Conservation (phyloP, 192 early-diverging fungal genomes). For the Linnemannia exigua region DNA sequence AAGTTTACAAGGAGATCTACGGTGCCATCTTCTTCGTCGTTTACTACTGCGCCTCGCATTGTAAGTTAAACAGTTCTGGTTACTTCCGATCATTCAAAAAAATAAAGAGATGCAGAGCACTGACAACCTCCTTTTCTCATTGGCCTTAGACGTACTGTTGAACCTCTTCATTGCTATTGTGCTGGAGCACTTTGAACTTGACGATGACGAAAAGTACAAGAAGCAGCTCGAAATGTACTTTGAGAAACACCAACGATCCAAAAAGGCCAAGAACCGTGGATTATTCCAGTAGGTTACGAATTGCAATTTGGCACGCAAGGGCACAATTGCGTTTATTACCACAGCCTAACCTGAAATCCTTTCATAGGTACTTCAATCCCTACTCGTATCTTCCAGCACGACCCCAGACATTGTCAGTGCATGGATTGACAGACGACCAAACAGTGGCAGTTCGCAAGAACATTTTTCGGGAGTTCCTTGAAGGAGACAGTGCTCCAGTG, state of each 20-base stretch:
- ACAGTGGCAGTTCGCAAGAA: slow-evolving; percentile 39
- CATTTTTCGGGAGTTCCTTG: slow-evolving; percentile 45
- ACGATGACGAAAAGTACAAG: slow-evolving; percentile 70
- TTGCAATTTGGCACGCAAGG: slow-evolving; percentile 32
- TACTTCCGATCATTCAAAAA: too few species aligned
- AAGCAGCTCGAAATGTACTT: slow-evolving; percentile 63
- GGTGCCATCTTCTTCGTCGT: slow-evolving; percentile 63
- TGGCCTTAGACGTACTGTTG: slow-evolving; percentile 62
- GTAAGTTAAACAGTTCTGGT: slow-evolving; percentile 47
- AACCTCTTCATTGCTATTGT: slow-evolving; percentile 77
- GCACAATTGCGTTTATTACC: neutral
- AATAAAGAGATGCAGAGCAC: neutral
- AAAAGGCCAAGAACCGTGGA: slow-evolving; percentile 46
- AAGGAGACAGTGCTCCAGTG: slow-evolving; percentile 39
- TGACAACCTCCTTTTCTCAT: neutral
- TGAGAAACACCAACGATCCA: slow-evolving; percentile 41
- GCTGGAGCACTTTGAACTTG: slow-evolving; percentile 73
- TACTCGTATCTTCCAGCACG: slow-evolving; percentile 46
- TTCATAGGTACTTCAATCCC: slow-evolving; percentile 37
- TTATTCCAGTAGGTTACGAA: slow-evolving; percentile 54
- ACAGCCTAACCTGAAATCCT: slow-evolving; percentile 20
- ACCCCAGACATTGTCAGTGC: slow-evolving; percentile 39
- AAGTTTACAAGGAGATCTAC: slow-evolving; percentile 42
- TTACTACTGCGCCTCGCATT: slow-evolving; percentile 71
- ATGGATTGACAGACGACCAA: slow-evolving; percentile 30